Evolutionary conservation across 1,139 yeast species (phyloP).

Genomic region (Candida sanyaensis): DNA sequence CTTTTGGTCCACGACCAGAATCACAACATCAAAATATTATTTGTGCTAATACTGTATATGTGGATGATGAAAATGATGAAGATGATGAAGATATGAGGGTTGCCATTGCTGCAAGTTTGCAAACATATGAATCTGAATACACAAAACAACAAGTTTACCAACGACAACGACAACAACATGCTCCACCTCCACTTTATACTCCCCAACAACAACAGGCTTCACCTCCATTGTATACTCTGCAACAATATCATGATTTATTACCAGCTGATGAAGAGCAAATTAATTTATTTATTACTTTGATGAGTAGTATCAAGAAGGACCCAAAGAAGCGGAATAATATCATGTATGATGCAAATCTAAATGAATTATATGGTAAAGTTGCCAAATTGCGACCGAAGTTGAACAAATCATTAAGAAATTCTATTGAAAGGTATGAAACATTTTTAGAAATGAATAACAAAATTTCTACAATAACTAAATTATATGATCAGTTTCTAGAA

Average conservation of each 20-base stretch:
- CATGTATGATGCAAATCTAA: slow-evolving; percentile 60
- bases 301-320: slow-evolving; percentile 55
- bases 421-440: slow-evolving; percentile 67
- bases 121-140: slow-evolving; percentile 61
- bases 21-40: slow-evolving; percentile 11
- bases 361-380: slow-evolving; percentile 65
- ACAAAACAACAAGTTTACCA: slow-evolving; percentile 14
- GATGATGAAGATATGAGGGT: slow-evolving; percentile 91
- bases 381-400: slow-evolving; percentile 73
- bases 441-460: slow-evolving; percentile 81
- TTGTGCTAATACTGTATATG: not conserved
- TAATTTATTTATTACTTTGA: slow-evolving; percentile 65
- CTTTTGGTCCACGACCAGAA: slow-evolving; percentile 15
- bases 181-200: slow-evolving; percentile 4
- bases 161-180: slow-evolving; percentile 9
- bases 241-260: slow-evolving; percentile 41
- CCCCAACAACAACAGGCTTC: no score
- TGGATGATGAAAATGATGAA: slow-evolving; percentile 21
- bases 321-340: slow-evolving; percentile 52
- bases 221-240: no score
- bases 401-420: slow-evolving; percentile 61
- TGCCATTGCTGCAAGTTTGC: slow-evolving; percentile 91
- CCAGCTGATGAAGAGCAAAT: slow-evolving; percentile 69
- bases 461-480: slow-evolving; percentile 72
- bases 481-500: slow-evolving; percentile 80